These are phyloP conservation scores for Apodospora peruviana DNA, from an alignment of 495 filamentous ascomycete genomes.

Conservation along the genomic window DNA sequence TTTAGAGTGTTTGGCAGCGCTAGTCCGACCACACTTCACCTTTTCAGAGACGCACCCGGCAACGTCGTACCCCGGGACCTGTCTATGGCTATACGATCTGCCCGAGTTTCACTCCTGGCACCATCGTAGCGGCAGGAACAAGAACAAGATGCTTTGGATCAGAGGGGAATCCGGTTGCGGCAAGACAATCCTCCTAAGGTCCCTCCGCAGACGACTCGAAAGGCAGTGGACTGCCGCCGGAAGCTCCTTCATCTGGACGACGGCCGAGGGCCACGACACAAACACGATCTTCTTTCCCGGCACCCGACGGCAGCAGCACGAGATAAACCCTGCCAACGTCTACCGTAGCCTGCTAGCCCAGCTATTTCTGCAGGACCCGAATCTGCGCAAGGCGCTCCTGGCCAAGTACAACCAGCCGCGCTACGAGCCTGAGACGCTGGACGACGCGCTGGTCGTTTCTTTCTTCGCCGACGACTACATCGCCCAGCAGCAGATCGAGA, in stretches of 20 bases:
- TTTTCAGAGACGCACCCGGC: slow-evolving; percentile 14
- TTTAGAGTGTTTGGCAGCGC: slow-evolving; percentile 22
- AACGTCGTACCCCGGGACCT: slow-evolving; percentile 28
- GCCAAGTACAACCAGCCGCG: slow-evolving; percentile 13
- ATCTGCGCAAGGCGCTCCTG: slow-evolving; percentile 22
- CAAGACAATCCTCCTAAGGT: slow-evolving; percentile 28
- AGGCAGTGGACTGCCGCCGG: slow-evolving; percentile 26
- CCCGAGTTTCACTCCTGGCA: slow-evolving; percentile 33
- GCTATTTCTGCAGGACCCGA: slow-evolving; percentile 27
- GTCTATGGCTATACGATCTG: slow-evolving; percentile 30
- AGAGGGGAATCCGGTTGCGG: slow-evolving; percentile 29
- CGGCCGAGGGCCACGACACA: slow-evolving; percentile 17
- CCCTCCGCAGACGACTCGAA: slow-evolving; percentile 22
- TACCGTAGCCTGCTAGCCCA: slow-evolving; percentile 31
- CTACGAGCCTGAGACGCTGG: slow-evolving; percentile 10
- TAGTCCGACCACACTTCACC: slow-evolving; percentile 7
- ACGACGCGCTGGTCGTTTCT: slow-evolving; percentile 24
- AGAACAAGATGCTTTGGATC: slow-evolving; percentile 33
- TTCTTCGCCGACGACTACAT: slow-evolving; percentile 36
- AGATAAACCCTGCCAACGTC: slow-evolving; percentile 16
- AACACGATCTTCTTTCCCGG: slow-evolving; percentile 15
- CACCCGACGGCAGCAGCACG: slow-evolving; percentile 6
- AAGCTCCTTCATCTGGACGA: slow-evolving; percentile 23
- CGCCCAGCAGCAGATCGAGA: slow-evolving; percentile 19
- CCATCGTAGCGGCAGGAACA: slow-evolving; percentile 22